Percentiles rank a stretch among this genome's conserved stretches.
Evolutionary conservation across 108 stramenopile species (phyloP).

Genomic region (Nannochloropsis oceanica): DNA sequence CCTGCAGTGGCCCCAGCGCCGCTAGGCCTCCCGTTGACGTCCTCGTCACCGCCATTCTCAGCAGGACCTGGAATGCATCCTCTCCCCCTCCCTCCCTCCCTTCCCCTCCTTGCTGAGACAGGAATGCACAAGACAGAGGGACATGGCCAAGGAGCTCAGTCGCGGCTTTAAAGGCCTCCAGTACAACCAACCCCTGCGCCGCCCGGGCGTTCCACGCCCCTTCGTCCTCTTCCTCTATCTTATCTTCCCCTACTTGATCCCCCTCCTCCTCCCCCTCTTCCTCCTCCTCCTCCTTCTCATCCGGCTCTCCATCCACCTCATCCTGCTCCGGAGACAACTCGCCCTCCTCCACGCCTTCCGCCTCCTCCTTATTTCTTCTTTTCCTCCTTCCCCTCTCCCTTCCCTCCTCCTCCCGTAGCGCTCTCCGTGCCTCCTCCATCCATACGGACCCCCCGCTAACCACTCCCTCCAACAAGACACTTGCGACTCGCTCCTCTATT

Average conservation of each 20-base stretch:
- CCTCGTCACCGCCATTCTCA: not conserved
- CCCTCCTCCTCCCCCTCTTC: not conserved
- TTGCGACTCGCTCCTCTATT: not conserved
- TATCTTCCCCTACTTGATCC: not conserved
- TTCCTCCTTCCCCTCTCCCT: not conserved
- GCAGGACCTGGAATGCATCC: not conserved
- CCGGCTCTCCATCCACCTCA: not conserved
- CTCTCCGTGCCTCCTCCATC: not conserved
- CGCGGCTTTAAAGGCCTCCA: not conserved
- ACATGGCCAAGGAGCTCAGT: not conserved
- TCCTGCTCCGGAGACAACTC: not conserved
- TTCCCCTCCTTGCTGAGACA: no score
- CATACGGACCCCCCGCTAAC: not conserved
- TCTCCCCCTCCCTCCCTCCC: not conserved
- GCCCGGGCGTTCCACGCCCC: not conserved
- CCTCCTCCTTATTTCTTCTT: not conserved
- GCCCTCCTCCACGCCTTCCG: not conserved
- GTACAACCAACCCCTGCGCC: not conserved
- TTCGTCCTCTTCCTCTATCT: not conserved
- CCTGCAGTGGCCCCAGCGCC: not conserved
- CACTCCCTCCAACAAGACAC: not conserved
- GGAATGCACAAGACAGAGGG: not conserved
- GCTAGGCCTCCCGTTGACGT: not conserved
- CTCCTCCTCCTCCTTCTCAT: not conserved
- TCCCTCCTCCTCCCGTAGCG: not conserved